These are phyloP conservation scores for Sporothrix schenckii DNA, from an alignment of 2,329 filamentous ascomycete genomes.

Conservation along the genomic window DNA sequence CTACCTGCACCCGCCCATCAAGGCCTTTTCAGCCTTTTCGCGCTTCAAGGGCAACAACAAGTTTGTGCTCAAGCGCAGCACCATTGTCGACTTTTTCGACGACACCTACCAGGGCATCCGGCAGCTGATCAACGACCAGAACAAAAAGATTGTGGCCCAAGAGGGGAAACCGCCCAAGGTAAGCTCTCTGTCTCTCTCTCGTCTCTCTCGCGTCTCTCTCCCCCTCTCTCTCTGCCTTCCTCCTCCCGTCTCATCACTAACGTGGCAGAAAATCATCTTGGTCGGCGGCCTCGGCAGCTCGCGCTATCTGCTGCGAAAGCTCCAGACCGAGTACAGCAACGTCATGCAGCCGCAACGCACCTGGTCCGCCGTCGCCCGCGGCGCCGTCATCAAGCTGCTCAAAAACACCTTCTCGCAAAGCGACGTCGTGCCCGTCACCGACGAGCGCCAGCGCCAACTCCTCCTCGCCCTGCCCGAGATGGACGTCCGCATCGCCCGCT, in stretches of 20 bases:
- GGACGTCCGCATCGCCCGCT: conserved; percentile 30
- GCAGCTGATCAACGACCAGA: conserved; percentile 44
- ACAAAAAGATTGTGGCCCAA: conserved; percentile 13
- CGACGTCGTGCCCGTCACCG: conserved; percentile 12
- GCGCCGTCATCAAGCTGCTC: conserved; percentile 52
- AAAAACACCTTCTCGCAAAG: conserved; percentile 20
- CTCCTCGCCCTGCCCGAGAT: conserved; percentile 24
- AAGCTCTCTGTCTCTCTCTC: too few relatives aligned
- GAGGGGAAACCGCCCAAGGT: conserved; percentile 22
- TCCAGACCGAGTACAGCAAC: conserved; percentile 44
- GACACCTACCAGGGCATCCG: conserved; percentile 49
- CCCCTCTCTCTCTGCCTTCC: conserved; percentile 25
- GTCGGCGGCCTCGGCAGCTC: conserved; percentile 56
- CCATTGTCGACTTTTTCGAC: conserved; percentile 43
- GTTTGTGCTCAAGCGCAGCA: conserved; percentile 38
- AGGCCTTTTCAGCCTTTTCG: conserved; percentile 7
- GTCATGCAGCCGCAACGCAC: conserved; percentile 54
- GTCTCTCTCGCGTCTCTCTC: too few relatives aligned
- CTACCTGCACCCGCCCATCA: conserved; percentile 10
- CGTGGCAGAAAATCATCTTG: conserved; percentile 53
- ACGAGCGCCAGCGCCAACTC: conserved; percentile 13
- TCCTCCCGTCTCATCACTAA: conserved; percentile 34
- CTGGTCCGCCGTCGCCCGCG: conserved; percentile 56
- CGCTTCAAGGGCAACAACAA: conserved; percentile 14
- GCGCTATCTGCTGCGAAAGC: conserved; percentile 48